phyloP scores from a whole-genome alignment of 75 land plant species.

The Gnetum montanum region DNA sequence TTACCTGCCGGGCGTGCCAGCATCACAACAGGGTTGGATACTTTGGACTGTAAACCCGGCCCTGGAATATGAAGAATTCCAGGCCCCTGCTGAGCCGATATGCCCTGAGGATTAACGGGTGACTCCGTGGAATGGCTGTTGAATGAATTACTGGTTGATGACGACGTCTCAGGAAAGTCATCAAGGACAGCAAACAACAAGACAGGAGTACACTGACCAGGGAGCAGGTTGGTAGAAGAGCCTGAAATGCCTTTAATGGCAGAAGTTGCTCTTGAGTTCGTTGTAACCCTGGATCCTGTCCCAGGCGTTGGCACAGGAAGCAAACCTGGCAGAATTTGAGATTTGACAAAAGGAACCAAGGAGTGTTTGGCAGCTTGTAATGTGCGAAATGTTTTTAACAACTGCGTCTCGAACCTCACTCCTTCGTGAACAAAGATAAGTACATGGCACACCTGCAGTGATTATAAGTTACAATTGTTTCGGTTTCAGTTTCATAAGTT shows the following conservation, averaged over 20 bases:
- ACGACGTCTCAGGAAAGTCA: slow-evolving; percentile 49
- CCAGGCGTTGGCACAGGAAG: slow-evolving; percentile 21
- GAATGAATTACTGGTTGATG: slow-evolving; percentile 12
- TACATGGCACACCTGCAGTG: slow-evolving; percentile 85
- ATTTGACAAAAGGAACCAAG: slow-evolving; percentile 61
- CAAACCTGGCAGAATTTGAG: slow-evolving; percentile 39
- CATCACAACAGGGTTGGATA: slow-evolving; percentile 56
- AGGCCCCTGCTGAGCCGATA: slow-evolving; percentile 9
- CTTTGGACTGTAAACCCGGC: slow-evolving; percentile 28
- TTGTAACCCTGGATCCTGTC: slow-evolving; percentile 21
- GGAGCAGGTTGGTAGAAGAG: slow-evolving; percentile 57
- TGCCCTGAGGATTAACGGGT: slow-evolving; percentile 7
- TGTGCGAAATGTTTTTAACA: slow-evolving; percentile 65
- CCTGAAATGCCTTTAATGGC: slow-evolving; percentile 60
- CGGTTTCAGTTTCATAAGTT: background rate
- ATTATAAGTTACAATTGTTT: background rate
- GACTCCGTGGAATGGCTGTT: slow-evolving; percentile 17
- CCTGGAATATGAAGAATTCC: slow-evolving; percentile 17
- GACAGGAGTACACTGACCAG: slow-evolving; percentile 93
- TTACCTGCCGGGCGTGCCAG: slow-evolving; percentile 61
- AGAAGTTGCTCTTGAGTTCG: slow-evolving; percentile 24
- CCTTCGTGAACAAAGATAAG: slow-evolving; percentile 81
- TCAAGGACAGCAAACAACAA: slow-evolving; percentile 74
- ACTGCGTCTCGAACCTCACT: slow-evolving; percentile 57
- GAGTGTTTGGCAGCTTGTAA: slow-evolving; percentile 87